phyloP scores from a whole-genome alignment of 1,139 yeast species.

The Saccharomycopsis hybrid region DNA sequence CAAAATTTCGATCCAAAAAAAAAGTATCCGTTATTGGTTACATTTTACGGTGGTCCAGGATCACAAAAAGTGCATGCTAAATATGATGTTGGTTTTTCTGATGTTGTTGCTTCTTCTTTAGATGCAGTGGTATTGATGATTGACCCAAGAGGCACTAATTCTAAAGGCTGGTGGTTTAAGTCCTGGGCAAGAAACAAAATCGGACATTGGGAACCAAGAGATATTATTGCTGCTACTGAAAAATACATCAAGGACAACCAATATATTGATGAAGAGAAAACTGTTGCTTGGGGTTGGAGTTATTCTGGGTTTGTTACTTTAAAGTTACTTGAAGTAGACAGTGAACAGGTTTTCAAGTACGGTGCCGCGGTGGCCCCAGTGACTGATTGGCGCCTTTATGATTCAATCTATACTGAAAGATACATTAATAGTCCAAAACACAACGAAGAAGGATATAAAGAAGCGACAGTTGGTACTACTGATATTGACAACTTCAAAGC shows the following conservation, averaged over 20 bases:
- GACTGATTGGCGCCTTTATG: constrained; percentile 75
- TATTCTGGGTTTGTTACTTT: constrained; percentile 80
- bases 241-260: constrained; percentile 49
- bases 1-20: constrained; percentile 50
- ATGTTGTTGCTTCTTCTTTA: constrained; percentile 57
- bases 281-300: constrained; percentile 98
- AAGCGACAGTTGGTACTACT: constrained; percentile 24
- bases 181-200: constrained; percentile 61
- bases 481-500: constrained; percentile 38
- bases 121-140: constrained; percentile 74
- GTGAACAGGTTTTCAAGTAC: constrained; percentile 59
- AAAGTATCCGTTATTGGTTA: constrained; percentile 75
- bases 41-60: constrained; percentile 94
- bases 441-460: constrained; percentile 48
- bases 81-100: constrained; percentile 58
- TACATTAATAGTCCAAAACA: constrained; percentile 68
- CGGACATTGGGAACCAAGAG: constrained; percentile 87
- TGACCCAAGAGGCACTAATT: constrained; percentile 95
- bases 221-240: constrained; percentile 61
- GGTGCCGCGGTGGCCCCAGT: constrained; percentile 92
- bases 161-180: constrained; percentile 72
- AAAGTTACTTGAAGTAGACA: constrained; percentile 67
- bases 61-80: constrained; percentile 61
- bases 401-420: constrained; percentile 83
- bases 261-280: constrained; percentile 51